Conservation (phyloP, 1,284 basidiomycete genomes). For the Puccinia horiana region DNA sequence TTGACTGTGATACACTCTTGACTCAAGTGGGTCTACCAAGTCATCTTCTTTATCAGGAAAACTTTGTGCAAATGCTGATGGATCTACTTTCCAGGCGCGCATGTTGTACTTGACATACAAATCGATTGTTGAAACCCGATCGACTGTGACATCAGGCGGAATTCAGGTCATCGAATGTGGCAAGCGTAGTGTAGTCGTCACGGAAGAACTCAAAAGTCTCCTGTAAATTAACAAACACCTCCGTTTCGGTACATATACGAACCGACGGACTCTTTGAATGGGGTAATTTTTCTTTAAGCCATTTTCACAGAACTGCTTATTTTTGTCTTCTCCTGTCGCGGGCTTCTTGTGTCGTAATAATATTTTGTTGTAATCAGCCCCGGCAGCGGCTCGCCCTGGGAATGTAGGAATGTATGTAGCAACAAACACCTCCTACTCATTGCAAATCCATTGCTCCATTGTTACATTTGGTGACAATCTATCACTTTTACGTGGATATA, state of each 20-base stretch:
- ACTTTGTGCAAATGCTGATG: background rate
- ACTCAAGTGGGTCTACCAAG: conserved; percentile 22
- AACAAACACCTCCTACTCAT: too few relatives aligned
- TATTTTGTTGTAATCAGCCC: too few relatives aligned
- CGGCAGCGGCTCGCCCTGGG: too few relatives aligned
- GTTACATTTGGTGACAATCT: too few relatives aligned
- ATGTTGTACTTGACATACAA: conserved; percentile 43
- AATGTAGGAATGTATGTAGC: too few relatives aligned
- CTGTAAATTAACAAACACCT: background rate
- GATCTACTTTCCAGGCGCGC: conserved; percentile 30
- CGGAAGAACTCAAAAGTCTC: conserved; percentile 35
- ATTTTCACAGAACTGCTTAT: too few relatives aligned
- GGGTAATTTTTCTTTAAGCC: too few relatives aligned
- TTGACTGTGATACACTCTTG: conserved; percentile 46
- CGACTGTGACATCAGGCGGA: conserved; percentile 4
- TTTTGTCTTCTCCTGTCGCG: too few relatives aligned
- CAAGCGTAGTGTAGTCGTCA: conserved; percentile 15
- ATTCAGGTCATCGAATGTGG: conserved; percentile 23
- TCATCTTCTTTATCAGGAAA: background rate
- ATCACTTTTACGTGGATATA: too few relatives aligned
- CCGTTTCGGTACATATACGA: background rate
- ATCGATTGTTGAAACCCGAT: conserved; percentile 31
- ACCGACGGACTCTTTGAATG: background rate
- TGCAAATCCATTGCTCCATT: too few relatives aligned
- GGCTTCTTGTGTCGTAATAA: too few relatives aligned